phyloP scores from a whole-genome alignment of 345 rosid species.

The Ailanthus altissimus region DNA sequence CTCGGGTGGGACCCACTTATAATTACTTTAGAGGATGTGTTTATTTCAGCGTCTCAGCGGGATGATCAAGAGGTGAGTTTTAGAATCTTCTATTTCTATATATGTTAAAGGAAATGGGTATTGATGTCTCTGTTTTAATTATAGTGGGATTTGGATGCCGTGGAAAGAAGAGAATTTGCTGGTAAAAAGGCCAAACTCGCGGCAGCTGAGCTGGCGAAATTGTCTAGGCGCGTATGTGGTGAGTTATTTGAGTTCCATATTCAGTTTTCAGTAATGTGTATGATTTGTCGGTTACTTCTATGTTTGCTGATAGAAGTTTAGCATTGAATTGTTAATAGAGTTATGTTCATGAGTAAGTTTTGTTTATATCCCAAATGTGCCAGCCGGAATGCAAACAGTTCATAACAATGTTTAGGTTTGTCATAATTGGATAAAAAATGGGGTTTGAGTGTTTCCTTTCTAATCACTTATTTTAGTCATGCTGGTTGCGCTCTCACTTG shows the following conservation, averaged over 20 bases:
- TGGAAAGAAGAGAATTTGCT: conserved; percentile 81
- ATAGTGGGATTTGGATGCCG: conserved; percentile 80
- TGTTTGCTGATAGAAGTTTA: not conserved
- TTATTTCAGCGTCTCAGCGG: conserved; percentile 63
- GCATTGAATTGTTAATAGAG: no score
- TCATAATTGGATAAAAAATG: not conserved
- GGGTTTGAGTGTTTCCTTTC: not conserved
- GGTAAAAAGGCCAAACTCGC: conserved; percentile 93
- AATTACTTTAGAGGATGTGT: conserved; percentile 74
- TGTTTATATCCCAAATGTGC: not conserved
- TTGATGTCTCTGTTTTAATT: not conserved
- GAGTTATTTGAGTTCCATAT: conserved; percentile 31
- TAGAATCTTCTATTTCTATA: not conserved
- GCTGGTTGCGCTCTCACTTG: not conserved
- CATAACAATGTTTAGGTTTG: not conserved
- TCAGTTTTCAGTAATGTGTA: not conserved
- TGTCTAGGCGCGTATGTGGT: conserved; percentile 76
- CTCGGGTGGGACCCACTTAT: conserved; percentile 72
- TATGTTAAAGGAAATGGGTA: not conserved
- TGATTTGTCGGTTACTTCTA: not conserved
- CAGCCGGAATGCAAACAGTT: not conserved
- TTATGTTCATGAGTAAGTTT: no score
- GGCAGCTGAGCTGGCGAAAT: conserved; percentile 84
- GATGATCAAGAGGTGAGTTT: conserved; percentile 68
- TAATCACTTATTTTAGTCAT: not conserved